A percentile compares a stretch with the other conserved stretches of the same genome.
phyloP scores from a whole-genome alignment of 345 rosid genomes.

The Bruguiera sexangula region DNA sequence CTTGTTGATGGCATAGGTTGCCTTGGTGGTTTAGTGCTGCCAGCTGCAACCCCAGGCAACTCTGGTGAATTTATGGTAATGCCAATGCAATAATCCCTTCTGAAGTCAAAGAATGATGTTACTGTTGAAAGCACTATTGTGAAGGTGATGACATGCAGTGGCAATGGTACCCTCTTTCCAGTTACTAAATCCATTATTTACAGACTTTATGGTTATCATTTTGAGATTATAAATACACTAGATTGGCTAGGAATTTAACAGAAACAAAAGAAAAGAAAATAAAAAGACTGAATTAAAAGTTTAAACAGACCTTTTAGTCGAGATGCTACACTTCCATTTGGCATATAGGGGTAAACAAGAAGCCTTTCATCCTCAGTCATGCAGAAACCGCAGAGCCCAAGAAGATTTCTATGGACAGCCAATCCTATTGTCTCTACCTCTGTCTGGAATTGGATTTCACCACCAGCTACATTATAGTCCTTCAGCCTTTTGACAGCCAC shows the following conservation, averaged over 20 bases:
- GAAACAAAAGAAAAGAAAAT: not conserved
- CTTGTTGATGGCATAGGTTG: no score
- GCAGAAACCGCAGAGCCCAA: slow-evolving; percentile 93
- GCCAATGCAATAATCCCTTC: no score
- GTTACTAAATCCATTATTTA: no score
- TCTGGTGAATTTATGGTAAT: no score
- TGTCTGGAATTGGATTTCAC: slow-evolving; percentile 97
- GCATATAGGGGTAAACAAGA: slow-evolving; percentile 93
- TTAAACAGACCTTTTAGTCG: slow-evolving; percentile 63
- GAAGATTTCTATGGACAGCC: slow-evolving; percentile 95
- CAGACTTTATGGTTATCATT: not conserved
- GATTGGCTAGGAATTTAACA: not conserved
- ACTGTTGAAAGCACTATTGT: no score
- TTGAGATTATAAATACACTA: not conserved
- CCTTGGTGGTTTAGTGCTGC: no score
- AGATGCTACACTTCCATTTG: slow-evolving; percentile 93
- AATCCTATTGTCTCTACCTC: slow-evolving; percentile 94
- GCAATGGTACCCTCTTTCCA: no score
- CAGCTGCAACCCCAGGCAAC: no score
- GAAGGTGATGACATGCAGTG: no score
- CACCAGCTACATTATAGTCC: slow-evolving; percentile 80
- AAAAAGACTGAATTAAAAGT: not conserved
- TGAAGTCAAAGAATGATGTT: no score
- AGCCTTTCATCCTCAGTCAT: slow-evolving; percentile 82
- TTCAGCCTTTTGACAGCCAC: slow-evolving; percentile 98